Conservation (phyloP, 108 stramenopile genomes). For the Stephanodiscus minutulus region DNA sequence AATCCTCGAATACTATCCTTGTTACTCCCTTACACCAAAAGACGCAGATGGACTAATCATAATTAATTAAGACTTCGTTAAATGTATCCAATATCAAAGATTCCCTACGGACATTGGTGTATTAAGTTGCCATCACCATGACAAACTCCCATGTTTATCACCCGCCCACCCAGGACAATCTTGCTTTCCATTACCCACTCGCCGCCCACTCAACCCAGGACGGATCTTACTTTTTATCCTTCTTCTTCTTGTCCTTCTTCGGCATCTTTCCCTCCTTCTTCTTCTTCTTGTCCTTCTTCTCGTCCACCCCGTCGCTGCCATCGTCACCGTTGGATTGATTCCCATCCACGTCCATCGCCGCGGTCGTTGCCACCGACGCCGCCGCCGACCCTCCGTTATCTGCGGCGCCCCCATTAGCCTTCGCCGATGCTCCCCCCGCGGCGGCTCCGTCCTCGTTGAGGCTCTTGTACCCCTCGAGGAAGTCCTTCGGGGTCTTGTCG, state of each 20-base stretch:
- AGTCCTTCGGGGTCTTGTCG: slow-evolving; percentile 94
- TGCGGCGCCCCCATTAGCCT: slow-evolving; percentile 23
- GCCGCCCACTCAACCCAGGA: neutral
- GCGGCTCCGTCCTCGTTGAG: slow-evolving; percentile 53
- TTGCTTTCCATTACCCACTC: neutral
- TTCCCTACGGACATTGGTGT: too few relatives aligned
- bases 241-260: slow-evolving; percentile 81
- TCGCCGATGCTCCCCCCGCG: slow-evolving; percentile 33
- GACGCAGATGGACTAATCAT: neutral
- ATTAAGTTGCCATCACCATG: too few relatives aligned
- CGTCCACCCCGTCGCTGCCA: slow-evolving; percentile 23
- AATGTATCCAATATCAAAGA: slow-evolving; percentile 11
- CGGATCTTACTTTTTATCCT: slow-evolving; percentile 56
- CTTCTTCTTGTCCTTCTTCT: slow-evolving; percentile 44
- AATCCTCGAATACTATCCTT: too few relatives aligned
- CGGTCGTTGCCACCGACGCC: slow-evolving; percentile 3
- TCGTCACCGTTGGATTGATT: slow-evolving; percentile 43
- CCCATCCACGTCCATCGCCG: slow-evolving; percentile 18
- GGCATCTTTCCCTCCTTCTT: slow-evolving; percentile 37
- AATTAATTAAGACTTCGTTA: slow-evolving; percentile 12
- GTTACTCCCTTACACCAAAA: too few relatives aligned
- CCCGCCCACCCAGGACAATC: too few relatives aligned
- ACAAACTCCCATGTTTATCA: too few relatives aligned
- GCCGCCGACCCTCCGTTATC: slow-evolving; percentile 17
- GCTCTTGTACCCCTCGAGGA: slow-evolving; percentile 84